Evolutionary conservation across 2,329 filamentous ascomycete genomes (phyloP).

Genomic region (Lachnellula hyalina): DNA sequence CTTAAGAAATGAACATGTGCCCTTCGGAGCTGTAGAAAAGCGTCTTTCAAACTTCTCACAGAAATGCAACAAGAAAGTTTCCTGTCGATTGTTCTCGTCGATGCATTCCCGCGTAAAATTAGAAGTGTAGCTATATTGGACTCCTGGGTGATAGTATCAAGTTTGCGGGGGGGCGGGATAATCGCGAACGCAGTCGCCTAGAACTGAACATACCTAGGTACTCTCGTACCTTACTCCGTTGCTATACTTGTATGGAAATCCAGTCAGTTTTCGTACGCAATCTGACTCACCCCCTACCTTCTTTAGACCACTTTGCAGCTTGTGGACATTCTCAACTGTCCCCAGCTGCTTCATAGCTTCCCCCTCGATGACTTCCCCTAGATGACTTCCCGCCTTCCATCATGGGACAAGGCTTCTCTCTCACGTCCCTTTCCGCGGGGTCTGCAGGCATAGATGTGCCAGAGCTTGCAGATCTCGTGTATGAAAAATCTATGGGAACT

Average conservation of each 20-base stretch:
- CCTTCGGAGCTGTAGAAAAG: too few species aligned
- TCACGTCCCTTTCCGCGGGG: conserved; percentile 85
- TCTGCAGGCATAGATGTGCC: conserved; percentile 90
- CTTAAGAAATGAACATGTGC: too few species aligned
- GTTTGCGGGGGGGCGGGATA: too few species aligned
- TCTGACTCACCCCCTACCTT: background rate
- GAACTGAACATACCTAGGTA: background rate
- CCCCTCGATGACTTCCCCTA: conserved; percentile 23
- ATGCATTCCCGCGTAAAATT: too few species aligned
- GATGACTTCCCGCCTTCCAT: conserved; percentile 22
- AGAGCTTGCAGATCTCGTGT: conserved; percentile 82
- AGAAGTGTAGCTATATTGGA: too few species aligned
- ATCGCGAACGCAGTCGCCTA: background rate
- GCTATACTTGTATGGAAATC: too few species aligned
- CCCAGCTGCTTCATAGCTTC: conserved; percentile 11
- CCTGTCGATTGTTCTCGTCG: too few species aligned
- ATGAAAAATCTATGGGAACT: conserved; percentile 87
- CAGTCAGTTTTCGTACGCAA: too few species aligned
- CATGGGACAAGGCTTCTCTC: conserved; percentile 97
- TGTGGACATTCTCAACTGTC: conserved; percentile 18
- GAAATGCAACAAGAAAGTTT: too few species aligned
- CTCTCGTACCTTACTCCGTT: background rate
- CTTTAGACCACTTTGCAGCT: conserved; percentile 15
- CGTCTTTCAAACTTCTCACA: too few species aligned
- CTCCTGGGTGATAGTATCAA: too few species aligned